Percentiles rank a stretch among this genome's conserved stretches.
These are phyloP conservation scores for Fusarium aywerte DNA, from an alignment of 2,329 filamentous ascomycete genomes.

Conservation along the genomic window DNA sequence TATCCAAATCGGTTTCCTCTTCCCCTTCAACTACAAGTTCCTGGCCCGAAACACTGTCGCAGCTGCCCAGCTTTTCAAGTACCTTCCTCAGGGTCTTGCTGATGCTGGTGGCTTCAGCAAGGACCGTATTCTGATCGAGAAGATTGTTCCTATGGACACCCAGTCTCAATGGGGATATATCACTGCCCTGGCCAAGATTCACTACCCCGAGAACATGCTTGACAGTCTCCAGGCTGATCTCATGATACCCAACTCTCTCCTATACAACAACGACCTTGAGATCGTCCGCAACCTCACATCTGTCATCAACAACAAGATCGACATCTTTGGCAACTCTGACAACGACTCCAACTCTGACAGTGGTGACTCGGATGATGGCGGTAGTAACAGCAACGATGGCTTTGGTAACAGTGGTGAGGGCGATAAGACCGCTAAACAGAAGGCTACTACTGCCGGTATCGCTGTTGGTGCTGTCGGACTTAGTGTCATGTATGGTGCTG, in stretches of 20 bases:
- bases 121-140: conserved; percentile 71
- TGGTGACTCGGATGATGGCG: conserved; percentile 50
- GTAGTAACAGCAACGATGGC: conserved; percentile 54
- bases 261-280: conserved; percentile 76
- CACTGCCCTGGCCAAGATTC: conserved; percentile 76
- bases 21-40: conserved; percentile 84
- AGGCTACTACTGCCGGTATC: conserved; percentile 74
- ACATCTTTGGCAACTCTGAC: conserved; percentile 53
- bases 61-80: conserved; percentile 85
- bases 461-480: conserved; percentile 81
- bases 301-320: conserved; percentile 85
- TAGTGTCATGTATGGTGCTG: conserved; percentile 87
- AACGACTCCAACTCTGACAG: conserved; percentile 49
- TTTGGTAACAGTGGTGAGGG: conserved; percentile 57
- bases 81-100: conserved; percentile 76
- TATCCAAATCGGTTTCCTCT: conserved; percentile 87
- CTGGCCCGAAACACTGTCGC: conserved; percentile 77
- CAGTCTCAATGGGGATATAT: conserved; percentile 76
- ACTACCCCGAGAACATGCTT: conserved; percentile 78
- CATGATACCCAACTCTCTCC: conserved; percentile 73
- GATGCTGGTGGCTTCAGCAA: conserved; percentile 68
- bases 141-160: conserved; percentile 82
- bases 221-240: conserved; percentile 75
- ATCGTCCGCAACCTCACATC: conserved; percentile 78
- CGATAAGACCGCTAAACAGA: conserved; percentile 67